These are phyloP conservation scores for Przewalskia tangutica DNA, from an alignment of 257 asterid species.

Conservation along the genomic window DNA sequence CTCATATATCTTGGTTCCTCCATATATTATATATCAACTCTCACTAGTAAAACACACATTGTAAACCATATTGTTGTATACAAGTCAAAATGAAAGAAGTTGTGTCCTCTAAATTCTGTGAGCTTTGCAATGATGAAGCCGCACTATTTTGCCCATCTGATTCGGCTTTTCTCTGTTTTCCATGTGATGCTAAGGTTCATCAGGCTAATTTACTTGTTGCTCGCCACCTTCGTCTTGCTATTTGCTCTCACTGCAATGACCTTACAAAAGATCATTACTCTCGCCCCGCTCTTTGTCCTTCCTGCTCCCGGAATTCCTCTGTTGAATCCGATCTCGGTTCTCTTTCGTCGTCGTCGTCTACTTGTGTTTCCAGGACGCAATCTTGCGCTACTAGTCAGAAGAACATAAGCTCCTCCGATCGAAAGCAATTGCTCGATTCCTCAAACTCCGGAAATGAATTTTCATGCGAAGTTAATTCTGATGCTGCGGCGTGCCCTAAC, in stretches of 20 bases:
- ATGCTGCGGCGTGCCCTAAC: not conserved
- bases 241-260: conserved; percentile 22
- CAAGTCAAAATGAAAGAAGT: not conserved
- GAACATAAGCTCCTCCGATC: not conserved
- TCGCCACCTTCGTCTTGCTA: conserved; percentile 40
- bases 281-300: conserved; percentile 9
- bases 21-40: not conserved
- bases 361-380: conserved; percentile 35
- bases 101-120: conserved; percentile 20
- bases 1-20: not conserved
- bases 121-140: conserved; percentile 38
- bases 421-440: not conserved
- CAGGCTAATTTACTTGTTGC: conserved; percentile 54
- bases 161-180: conserved; percentile 44
- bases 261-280: conserved; percentile 10
- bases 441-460: not conserved
- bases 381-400: not conserved
- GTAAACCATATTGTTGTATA: not conserved
- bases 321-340: conserved; percentile 8
- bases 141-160: conserved; percentile 46
- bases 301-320: conserved; percentile 15
- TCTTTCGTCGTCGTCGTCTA: conserved; percentile 19
- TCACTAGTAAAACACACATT: not conserved
- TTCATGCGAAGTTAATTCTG: not conserved
- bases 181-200: conserved; percentile 50